Evolutionary conservation across 2,329 filamentous ascomycete species (phyloP), one percentile per base, ranked within the genome.

Genomic region (Xylaria sp.): DNA sequence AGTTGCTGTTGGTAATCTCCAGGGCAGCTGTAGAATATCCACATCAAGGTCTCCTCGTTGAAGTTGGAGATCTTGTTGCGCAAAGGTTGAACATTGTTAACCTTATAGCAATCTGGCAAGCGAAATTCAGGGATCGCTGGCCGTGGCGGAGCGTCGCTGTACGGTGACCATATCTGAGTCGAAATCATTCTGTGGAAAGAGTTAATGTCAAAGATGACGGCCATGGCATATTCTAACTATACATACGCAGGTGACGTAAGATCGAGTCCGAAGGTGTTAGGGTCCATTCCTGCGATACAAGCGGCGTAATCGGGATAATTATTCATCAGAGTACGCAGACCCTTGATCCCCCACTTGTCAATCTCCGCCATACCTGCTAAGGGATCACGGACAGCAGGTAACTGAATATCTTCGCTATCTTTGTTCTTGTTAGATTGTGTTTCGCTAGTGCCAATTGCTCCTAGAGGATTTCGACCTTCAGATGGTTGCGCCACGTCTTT

Each of bases 11-110:
- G 86, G 35, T 83, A 71, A 68, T 89, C 87, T 44, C 82, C 79
- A 7, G 87, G 85, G 62, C 85, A 87, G 74, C 84, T 87, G 74
- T 90, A 89, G 70, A 90, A 90, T 66, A 90, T 89, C 82, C 85
- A 88, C 74, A 90, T 86, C 48, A 90, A 76, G 0, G 87, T 88
- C 74, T 90, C 87, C 65, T 90, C 87, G 67, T 88, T 89, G 74
- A 90, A 89, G 65, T 83, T 88, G 40, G 80, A 79, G 49, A 89
- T 87, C 74, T 89, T 89, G 68, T 81, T 85, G 63, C 89, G 85
- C 54, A 90, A 83, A 2, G 85, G 81, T 66, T 87, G 85, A 25
- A 88, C 85, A 63, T 90, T 90, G 63, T 82, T 86, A 33, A 90
- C 87, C 54, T 82, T 84, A 70, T 90, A 90, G 74, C 87, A 90